Percentiles rank a stretch among this genome's conserved stretches.
Evolutionary conservation across 768 basidiomycete species (phyloP).

Genomic region (Tylopilus balloui): DNA sequence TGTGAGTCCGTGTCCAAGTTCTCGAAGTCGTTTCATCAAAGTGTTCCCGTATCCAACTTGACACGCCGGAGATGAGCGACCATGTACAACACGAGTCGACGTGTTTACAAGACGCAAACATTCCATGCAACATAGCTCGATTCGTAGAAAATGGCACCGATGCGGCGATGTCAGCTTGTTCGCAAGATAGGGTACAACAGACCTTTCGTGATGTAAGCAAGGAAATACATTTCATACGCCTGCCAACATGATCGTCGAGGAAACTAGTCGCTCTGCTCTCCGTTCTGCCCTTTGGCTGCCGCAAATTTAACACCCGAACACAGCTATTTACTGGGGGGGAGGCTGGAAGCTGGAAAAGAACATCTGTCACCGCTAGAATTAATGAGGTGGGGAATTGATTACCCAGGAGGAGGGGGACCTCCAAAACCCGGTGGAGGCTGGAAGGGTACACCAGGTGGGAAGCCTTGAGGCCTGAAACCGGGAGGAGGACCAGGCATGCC

Average conservation of each 20-base stretch:
- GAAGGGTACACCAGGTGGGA: constrained; percentile 78
- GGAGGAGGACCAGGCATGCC: constrained; percentile 87
- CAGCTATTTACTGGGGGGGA: constrained; percentile 37
- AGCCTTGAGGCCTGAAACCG: constrained; percentile 79
- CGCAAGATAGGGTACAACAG: constrained; percentile 29
- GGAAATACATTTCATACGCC: constrained; percentile 26
- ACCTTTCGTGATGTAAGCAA: constrained; percentile 20
- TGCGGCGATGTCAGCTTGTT: constrained; percentile 20
- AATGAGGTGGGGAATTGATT: constrained; percentile 24
- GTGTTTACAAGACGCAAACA: constrained; percentile 13
- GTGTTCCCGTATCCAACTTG: constrained; percentile 17
- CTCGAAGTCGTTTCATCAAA: constrained; percentile 31
- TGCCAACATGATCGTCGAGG: constrained; percentile 17
- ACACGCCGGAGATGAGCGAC: constrained; percentile 26
- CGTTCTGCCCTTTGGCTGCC: constrained; percentile 16
- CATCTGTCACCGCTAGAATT: constrained; percentile 4
- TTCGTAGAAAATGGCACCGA: constrained; percentile 21
- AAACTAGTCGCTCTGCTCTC: constrained; percentile 27
- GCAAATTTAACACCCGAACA: constrained; percentile 7
- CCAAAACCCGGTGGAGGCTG: constrained; percentile 77
- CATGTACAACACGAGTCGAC: constrained; percentile 17
- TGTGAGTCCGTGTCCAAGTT: constrained; percentile 22
- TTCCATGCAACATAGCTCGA: constrained; percentile 19
- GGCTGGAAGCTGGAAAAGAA: constrained; percentile 41
- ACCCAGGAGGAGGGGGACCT: constrained; percentile 86